phyloP scores from a whole-genome alignment of 176 grass and related monocot species.

The Bothriochloa decipiens region DNA sequence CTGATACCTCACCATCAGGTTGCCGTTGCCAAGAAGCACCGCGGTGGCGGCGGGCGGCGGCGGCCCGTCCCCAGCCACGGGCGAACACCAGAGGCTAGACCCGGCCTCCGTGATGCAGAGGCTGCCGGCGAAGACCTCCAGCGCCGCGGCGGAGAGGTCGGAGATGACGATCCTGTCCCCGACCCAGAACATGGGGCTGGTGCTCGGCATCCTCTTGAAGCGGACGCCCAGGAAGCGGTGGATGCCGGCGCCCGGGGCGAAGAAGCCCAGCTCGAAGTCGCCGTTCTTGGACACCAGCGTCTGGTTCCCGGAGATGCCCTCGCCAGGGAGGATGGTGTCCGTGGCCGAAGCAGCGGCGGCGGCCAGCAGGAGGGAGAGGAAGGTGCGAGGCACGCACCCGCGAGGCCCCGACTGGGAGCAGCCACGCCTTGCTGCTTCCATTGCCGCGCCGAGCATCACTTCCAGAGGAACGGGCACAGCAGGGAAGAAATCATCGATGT shows the following conservation, averaged over 20 bases:
- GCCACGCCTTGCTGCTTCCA: not conserved
- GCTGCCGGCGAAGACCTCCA: constrained; percentile 20
- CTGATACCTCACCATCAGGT: constrained; percentile 28
- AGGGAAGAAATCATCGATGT: not conserved
- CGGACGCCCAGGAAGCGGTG: constrained; percentile 24
- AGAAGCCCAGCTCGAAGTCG: constrained; percentile 42
- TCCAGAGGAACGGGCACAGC: too few species aligned
- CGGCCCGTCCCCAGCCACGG: not conserved
- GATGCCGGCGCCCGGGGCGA: not conserved
- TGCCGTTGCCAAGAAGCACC: constrained; percentile 18
- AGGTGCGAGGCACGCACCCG: not conserved
- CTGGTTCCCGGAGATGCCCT: constrained; percentile 4
- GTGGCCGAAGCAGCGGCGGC: not conserved
- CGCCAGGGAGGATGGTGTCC: constrained; percentile 32
- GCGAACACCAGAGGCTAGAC: constrained; percentile 5
- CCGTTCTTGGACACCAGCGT: constrained; percentile 39
- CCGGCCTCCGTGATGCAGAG: constrained; percentile 21
- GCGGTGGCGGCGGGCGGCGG: not conserved
- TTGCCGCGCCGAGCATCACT: not conserved
- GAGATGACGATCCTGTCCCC: constrained; percentile 16
- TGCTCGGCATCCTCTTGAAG: constrained; percentile 29
- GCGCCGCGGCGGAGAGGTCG: not conserved
- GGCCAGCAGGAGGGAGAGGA: not conserved
- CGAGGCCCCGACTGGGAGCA: not conserved
- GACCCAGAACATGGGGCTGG: constrained; percentile 28